phyloP scores from a whole-genome alignment of 805 yeast species.

The Starmerella gropengiesseri region DNA sequence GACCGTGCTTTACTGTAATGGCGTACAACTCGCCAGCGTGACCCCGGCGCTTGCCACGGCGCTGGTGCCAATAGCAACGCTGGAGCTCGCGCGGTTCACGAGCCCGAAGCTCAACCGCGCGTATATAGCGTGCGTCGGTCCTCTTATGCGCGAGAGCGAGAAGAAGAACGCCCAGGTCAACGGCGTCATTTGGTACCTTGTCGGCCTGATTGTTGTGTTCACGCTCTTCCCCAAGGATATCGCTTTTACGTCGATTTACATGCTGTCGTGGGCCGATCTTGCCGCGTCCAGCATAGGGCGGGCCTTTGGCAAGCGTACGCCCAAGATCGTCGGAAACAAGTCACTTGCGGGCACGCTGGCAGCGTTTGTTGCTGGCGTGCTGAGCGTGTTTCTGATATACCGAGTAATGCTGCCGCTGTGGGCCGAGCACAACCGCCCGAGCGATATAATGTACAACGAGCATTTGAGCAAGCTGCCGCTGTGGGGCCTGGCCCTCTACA shows the following conservation, averaged over 20 bases:
- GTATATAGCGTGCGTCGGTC: constrained; percentile 62
- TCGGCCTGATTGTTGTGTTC: constrained; percentile 69
- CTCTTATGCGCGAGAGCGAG: constrained; percentile 77
- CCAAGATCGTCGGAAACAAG: constrained; percentile 61
- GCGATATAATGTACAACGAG: constrained; percentile 55
- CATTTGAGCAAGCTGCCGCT: constrained; percentile 48
- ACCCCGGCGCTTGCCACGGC: constrained; percentile 47
- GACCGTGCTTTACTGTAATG: constrained; percentile 55
- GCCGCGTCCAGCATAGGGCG: constrained; percentile 94
- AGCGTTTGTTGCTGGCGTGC: constrained; percentile 63
- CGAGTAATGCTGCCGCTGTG: constrained; percentile 60
- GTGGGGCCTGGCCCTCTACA: constrained; percentile 42
- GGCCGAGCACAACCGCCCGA: constrained; percentile 43
- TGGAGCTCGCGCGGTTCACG: constrained; percentile 60
- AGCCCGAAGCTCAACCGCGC: constrained; percentile 50
- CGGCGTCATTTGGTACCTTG: constrained; percentile 79
- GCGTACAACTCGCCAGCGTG: constrained; percentile 46
- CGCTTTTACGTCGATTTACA: constrained; percentile 57
- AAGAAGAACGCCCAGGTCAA: constrained; percentile 46
- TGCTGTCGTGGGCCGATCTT: constrained; percentile 94
- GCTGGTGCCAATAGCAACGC: constrained; percentile 43
- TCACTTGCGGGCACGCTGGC: constrained; percentile 86
- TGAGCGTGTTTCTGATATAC: constrained; percentile 58
- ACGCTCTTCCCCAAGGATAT: constrained; percentile 68
- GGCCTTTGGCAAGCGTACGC: constrained; percentile 71